A percentile compares a stretch with the other conserved stretches of the same genome.
Evolutionary conservation across 306 rosid genomes (phyloP).

Genomic region (Lathyrus sativus): DNA sequence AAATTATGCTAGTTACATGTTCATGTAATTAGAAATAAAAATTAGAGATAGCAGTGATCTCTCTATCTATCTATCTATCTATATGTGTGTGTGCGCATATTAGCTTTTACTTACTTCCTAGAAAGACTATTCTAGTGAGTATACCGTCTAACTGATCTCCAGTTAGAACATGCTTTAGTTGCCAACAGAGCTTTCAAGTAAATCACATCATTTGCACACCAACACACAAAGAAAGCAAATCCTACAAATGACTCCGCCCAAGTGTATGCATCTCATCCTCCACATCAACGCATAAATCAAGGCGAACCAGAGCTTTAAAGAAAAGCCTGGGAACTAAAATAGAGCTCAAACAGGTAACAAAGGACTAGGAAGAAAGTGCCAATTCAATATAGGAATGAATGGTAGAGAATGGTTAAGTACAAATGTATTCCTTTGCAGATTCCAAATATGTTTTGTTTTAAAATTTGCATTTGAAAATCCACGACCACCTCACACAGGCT

Average conservation of each 20-base stretch:
- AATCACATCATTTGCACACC: not conserved
- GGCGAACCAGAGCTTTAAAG: conserved; percentile 6
- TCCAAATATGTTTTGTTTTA: not conserved
- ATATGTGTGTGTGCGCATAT: not conserved
- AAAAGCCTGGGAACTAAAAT: not conserved
- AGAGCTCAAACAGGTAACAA: not conserved
- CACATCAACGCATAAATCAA: not conserved
- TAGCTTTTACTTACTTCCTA: conserved; percentile 4
- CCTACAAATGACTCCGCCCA: not conserved
- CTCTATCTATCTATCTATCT: too few species aligned
- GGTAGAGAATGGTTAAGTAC: not conserved
- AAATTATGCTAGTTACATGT: conserved; percentile 23
- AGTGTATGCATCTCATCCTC: not conserved
- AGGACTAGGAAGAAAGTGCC: not conserved
- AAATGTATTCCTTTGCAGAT: not conserved
- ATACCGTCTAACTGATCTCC: not conserved
- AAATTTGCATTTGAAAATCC: conserved; percentile 3
- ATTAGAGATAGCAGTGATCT: not conserved
- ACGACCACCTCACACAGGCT: not conserved
- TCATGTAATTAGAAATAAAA: conserved; percentile 4
- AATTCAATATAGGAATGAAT: not conserved
- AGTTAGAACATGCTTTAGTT: not conserved
- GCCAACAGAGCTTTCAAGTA: conserved; percentile 5
- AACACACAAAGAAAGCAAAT: not conserved
- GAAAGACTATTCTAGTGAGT: not conserved